Base-by-base conservation (phyloP, 257 asterid species). In the Plantago major region DNA sequence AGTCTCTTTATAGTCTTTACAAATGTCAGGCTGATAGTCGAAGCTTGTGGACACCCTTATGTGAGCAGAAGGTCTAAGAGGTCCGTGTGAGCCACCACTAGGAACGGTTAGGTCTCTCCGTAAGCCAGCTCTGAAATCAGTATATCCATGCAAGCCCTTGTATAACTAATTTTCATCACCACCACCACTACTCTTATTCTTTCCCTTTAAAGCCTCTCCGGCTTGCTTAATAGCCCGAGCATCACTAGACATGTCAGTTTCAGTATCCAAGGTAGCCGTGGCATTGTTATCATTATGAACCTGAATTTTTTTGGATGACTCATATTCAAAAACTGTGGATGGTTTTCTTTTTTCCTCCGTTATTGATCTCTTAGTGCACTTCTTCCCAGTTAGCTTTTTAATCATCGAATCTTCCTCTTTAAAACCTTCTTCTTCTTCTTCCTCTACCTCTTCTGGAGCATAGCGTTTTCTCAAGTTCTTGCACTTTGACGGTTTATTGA, bases 11-110 rank as follows among this genome's bases (percentile, higher is more conserved):
- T n/a, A 85, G 69, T 93, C 99, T 70, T 93, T 93, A 55, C 97
- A 93, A 42, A 93, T 87, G 64, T 93, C 97, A 0, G 97, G 99
- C 81, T 93, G 99, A 74, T 89, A 93, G 56, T 93, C 99, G 47
- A 93, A 93, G 74, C 99, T 83, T 1, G 95, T 94, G 0, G 99
- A 89, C 49, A 89, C 97, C 69, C 99, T 81, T 62, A 89, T 86
- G 72, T 84, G 94, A 28, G 97, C 96, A 38, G 97, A 89, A 65
- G 99, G 96, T 68, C 96, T 79, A 42, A 89, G 80, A 47, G 99
- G 97, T 57, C 95, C 97, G 53, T 93, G 96, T 1, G 97, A 62
- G 51, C 99, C 97, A 50, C 94, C 97, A 66, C 94, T 73, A 26
- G 95, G 78, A 63, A 89, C 84, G 0, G 99, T 87, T 11, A 78